These are phyloP conservation scores for Magnusiomyces fungicola DNA, from an alignment of 1,139 yeast genomes.

Conservation along the genomic window DNA sequence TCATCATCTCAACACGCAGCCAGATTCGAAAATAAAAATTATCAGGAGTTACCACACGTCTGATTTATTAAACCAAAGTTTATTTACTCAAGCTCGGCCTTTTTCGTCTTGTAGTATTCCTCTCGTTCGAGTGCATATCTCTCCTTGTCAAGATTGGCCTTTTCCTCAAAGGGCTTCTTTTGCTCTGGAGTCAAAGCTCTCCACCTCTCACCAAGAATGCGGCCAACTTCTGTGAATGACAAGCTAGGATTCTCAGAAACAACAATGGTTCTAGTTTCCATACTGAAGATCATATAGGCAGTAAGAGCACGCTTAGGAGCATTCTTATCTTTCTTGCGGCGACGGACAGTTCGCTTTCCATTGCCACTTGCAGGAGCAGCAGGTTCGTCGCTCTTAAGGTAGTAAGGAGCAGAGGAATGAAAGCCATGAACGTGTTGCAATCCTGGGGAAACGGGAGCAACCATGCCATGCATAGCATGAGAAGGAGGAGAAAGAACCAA, in stretches of 20 bases:
- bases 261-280: conserved; percentile 17
- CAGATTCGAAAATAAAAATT: no score
- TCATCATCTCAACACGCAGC: no score
- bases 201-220: conserved; percentile 46
- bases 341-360: not conserved
- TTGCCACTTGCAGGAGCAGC: not conserved
- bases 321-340: conserved; percentile 30
- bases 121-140: conserved; percentile 46
- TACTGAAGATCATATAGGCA: conserved; percentile 71
- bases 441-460: not conserved
- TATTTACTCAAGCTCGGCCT: not conserved
- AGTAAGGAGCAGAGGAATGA: conserved; percentile 42
- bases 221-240: conserved; percentile 10
- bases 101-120: not conserved
- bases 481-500: not conserved
- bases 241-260: not conserved
- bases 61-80: no score
- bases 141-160: conserved; percentile 47
- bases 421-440: conserved; percentile 40
- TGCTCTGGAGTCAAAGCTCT: conserved; percentile 43
- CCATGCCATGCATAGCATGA: not conserved
- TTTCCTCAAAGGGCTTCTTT: conserved; percentile 43
- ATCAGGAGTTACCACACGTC: no score
- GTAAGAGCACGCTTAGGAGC: conserved; percentile 60
- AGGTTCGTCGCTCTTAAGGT: not conserved